Conservation (phyloP, 345 rosid species). For the Psidium friedrichsthalianum region DNA sequence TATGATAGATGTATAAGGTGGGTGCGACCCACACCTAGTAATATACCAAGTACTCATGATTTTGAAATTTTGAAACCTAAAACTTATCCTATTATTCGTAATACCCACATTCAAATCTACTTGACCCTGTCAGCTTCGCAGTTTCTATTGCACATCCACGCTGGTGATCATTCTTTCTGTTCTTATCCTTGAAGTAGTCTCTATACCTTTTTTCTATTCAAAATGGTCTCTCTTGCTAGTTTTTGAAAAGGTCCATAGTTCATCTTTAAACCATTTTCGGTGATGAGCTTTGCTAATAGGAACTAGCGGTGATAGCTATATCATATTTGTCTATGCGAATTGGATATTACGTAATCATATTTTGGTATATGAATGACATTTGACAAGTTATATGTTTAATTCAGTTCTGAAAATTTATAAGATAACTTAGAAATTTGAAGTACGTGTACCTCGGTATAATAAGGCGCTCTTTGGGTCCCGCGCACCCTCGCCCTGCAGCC, state of each 20-base stretch:
- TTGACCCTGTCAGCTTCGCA: not conserved
- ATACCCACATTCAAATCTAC: not conserved
- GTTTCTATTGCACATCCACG: not conserved
- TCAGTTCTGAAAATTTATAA: not conserved
- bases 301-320: not conserved
- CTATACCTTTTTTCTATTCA: not conserved
- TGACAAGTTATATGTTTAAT: not conserved
- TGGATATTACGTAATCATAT: not conserved
- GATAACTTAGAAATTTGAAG: not conserved
- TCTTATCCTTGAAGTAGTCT: not conserved
- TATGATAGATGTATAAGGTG: not conserved
- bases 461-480: too few species aligned
- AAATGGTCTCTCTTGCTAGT: not conserved
- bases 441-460: not conserved
- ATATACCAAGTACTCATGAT: not conserved
- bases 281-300: not conserved
- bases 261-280: not conserved
- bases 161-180: not conserved
- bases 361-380: not conserved
- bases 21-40: not conserved
- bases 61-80: not conserved
- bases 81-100: not conserved
- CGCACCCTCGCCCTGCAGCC: too few species aligned
- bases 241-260: not conserved
- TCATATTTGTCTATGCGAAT: not conserved